A percentile compares a stretch with the other conserved stretches of the same genome.
Conservation (phyloP, 306 rosid species). For the Cucumis cinereus region DNA sequence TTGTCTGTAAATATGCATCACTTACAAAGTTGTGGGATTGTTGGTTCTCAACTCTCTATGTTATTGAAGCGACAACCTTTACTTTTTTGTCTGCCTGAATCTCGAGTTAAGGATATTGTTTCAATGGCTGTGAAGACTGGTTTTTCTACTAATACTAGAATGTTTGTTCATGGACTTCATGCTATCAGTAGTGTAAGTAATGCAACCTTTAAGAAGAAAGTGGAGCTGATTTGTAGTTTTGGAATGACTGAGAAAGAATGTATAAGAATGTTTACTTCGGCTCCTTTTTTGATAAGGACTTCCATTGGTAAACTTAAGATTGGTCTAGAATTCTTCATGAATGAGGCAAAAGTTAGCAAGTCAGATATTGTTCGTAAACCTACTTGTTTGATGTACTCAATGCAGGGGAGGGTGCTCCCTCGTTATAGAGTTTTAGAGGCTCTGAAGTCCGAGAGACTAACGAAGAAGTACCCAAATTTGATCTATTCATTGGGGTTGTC, state of each 20-base stretch:
- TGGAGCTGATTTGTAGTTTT: slow-evolving; percentile 21
- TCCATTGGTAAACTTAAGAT: slow-evolving; percentile 32
- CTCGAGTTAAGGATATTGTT: slow-evolving; percentile 23
- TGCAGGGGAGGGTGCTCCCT: slow-evolving; percentile 37
- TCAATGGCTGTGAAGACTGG: slow-evolving; percentile 29
- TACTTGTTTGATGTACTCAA: slow-evolving; percentile 25
- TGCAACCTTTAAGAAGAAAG: slow-evolving; percentile 22
- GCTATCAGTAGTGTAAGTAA: slow-evolving; percentile 21
- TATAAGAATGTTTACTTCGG: slow-evolving; percentile 28
- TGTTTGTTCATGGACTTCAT: slow-evolving; percentile 34
- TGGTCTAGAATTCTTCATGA: slow-evolving; percentile 37
- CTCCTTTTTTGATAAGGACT: slow-evolving; percentile 27
- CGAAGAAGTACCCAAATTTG: slow-evolving; percentile 22
- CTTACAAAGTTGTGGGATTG: slow-evolving; percentile 38
- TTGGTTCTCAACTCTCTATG: slow-evolving; percentile 31
- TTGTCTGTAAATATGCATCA: slow-evolving; percentile 19
- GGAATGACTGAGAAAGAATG: slow-evolving; percentile 40
- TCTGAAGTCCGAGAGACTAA: slow-evolving; percentile 16
- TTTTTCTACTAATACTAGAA: slow-evolving; percentile 21
- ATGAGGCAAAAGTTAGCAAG: slow-evolving; percentile 22
- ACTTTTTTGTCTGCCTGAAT: slow-evolving; percentile 15
- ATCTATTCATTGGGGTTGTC: background rate
- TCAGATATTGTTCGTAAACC: slow-evolving; percentile 22
- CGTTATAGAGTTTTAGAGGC: slow-evolving; percentile 37
- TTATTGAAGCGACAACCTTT: slow-evolving; percentile 25